Evolutionary conservation across 441 rosid species (phyloP).

Genomic region (Erodium moschatum): DNA sequence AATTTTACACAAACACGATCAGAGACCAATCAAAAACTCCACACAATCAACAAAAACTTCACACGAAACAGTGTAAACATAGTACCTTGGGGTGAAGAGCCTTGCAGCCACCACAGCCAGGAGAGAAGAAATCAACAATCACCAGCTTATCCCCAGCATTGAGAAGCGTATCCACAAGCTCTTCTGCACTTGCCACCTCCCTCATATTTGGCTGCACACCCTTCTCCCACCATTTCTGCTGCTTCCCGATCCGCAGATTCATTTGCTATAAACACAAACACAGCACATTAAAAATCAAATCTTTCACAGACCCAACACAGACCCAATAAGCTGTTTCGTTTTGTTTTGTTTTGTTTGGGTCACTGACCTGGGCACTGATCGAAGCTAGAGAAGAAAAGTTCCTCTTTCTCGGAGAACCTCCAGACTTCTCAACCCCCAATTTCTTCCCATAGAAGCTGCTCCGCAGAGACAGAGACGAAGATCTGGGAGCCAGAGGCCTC

Average conservation of each 20-base stretch:
- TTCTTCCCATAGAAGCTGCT: constrained; percentile 39
- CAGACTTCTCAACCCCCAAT: constrained; percentile 26
- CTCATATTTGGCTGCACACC: constrained; percentile 68
- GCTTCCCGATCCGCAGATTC: constrained; percentile 46
- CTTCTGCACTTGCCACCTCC: constrained; percentile 74
- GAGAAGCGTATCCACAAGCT: constrained; percentile 57
- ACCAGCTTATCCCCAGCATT: constrained; percentile 76
- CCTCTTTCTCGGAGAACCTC: constrained; percentile 20
- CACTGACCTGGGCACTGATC: constrained; percentile 41
- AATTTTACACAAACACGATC: constrained; percentile 5
- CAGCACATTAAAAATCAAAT: constrained; percentile 4
- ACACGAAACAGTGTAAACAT: background rate
- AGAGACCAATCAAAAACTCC: background rate
- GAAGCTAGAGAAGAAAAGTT: constrained; percentile 17
- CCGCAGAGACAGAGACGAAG: constrained; percentile 11
- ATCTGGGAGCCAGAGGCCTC: constrained; percentile 31
- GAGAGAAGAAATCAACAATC: constrained; percentile 83
- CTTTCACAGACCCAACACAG: background rate
- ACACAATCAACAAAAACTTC: background rate
- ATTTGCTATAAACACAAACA: constrained; percentile 22
- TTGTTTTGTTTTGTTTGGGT: background rate
- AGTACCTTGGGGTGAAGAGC: constrained; percentile 92
- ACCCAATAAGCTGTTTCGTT: too few relatives aligned
- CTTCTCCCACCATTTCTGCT: constrained; percentile 78
- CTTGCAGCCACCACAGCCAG: constrained; percentile 93